Evolutionary conservation across 345 rosid species (phyloP).

Genomic region (Noccaea bulbosa): DNA sequence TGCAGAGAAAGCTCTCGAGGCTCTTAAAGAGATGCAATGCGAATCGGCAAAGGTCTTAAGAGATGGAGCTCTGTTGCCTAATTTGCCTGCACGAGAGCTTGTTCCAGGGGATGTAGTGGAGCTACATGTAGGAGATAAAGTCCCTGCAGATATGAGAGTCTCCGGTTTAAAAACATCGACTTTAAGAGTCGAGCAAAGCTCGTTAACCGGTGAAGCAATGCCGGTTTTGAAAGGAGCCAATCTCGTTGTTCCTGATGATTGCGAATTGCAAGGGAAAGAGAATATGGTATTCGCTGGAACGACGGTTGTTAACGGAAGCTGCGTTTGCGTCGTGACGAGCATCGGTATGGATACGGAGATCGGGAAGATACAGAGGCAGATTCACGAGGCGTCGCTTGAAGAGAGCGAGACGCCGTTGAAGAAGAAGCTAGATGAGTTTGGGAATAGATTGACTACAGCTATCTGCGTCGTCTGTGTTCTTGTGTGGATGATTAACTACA

Average conservation of each 20-base stretch:
- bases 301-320: conserved; percentile 81
- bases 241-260: conserved; percentile 58
- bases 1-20: conserved; percentile 93
- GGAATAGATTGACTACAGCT: conserved; percentile 69
- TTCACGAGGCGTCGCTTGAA: conserved; percentile 83
- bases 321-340: conserved; percentile 64
- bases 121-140: conserved; percentile 80
- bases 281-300: conserved; percentile 89
- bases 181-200: conserved; percentile 86
- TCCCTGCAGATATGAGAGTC: conserved; percentile 93
- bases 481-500: conserved; percentile 87
- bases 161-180: conserved; percentile 71
- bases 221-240: conserved; percentile 75
- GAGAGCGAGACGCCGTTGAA: conserved; percentile 86
- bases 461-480: conserved; percentile 78
- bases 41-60: conserved; percentile 79
- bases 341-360: conserved; percentile 93
- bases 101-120: conserved; percentile 92
- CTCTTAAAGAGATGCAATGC: conserved; percentile 90
- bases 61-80: conserved; percentile 63
- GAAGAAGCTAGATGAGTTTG: conserved; percentile 91
- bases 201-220: conserved; percentile 91
- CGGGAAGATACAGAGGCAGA: conserved; percentile 88
- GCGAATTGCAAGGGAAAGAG: conserved; percentile 90
- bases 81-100: conserved; percentile 85